A percentile compares a stretch with the other conserved stretches of the same genome.
Evolutionary conservation across 352 stramenopile genomes (phyloP).

Genomic region (Phytophthora syringae): DNA sequence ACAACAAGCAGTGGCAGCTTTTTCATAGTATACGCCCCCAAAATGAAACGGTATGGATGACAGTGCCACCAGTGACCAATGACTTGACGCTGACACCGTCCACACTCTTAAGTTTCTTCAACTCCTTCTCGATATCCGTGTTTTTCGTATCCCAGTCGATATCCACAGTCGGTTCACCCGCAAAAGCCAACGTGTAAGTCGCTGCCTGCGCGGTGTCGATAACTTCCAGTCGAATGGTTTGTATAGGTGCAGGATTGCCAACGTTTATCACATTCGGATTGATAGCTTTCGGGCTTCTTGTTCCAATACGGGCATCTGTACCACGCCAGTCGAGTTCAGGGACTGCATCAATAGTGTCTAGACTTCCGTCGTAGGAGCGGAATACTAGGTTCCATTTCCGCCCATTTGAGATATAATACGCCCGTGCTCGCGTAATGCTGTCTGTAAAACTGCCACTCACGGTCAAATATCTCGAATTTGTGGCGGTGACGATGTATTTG

Average conservation of each 20-base stretch:
- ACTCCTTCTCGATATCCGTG: not conserved
- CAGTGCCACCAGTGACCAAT: conserved; percentile 49
- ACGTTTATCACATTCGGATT: conserved; percentile 50
- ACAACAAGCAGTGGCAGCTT: conserved; percentile 55
- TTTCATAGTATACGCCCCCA: conserved; percentile 70
- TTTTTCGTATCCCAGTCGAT: conserved; percentile 52
- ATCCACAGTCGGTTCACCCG: conserved; percentile 38
- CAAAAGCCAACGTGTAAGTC: conserved; percentile 63
- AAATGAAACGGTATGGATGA: conserved; percentile 87
- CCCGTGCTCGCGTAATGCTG: conserved; percentile 41
- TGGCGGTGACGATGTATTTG: conserved; percentile 46
- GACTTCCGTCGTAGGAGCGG: conserved; percentile 59
- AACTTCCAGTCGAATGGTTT: conserved; percentile 69
- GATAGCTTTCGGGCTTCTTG: conserved; percentile 42
- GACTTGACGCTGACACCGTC: conserved; percentile 64
- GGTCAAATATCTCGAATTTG: conserved; percentile 42
- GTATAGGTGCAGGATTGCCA: conserved; percentile 56
- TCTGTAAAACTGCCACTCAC: conserved; percentile 60
- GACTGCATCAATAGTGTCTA: conserved; percentile 65
- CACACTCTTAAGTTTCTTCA: conserved; percentile 56
- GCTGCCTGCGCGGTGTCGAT: conserved; percentile 15
- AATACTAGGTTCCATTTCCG: conserved; percentile 74
- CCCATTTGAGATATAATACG: conserved; percentile 51
- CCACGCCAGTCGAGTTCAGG: conserved; percentile 69
- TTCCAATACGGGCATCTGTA: conserved; percentile 57